These are phyloP conservation scores for Cercospora zeina DNA, from an alignment of 2,329 filamentous ascomycete species.

Conservation along the genomic window DNA sequence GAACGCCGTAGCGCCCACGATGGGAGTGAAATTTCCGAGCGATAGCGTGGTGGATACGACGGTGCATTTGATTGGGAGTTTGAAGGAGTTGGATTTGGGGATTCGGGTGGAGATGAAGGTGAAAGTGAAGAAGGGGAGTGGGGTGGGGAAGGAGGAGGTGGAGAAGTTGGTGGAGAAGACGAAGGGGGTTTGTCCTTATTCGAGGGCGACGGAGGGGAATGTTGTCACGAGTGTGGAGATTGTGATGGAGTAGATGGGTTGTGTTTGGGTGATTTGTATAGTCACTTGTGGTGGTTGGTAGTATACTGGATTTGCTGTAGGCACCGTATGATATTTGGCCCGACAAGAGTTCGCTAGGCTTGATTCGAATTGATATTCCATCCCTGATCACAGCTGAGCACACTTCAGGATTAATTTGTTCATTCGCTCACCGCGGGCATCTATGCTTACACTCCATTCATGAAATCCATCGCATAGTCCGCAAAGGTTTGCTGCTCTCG, in stretches of 20 bases:
- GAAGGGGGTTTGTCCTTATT: slow-evolving; percentile 42
- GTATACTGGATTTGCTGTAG: too few relatives aligned
- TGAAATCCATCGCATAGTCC: slow-evolving; percentile 26
- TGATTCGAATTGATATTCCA: too few relatives aligned
- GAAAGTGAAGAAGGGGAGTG: slow-evolving; percentile 35
- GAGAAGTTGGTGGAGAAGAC: slow-evolving; percentile 43
- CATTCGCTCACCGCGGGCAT: not conserved
- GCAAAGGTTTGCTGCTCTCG: slow-evolving; percentile 23
- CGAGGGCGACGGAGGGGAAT: slow-evolving; percentile 41
- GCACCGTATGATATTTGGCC: too few relatives aligned
- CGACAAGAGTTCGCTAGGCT: too few relatives aligned
- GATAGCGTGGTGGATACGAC: slow-evolving; percentile 46
- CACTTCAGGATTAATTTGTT: not conserved
- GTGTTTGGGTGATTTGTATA: too few relatives aligned
- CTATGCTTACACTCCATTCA: slow-evolving; percentile 9
- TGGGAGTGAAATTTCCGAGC: slow-evolving; percentile 49
- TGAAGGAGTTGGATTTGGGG: slow-evolving; percentile 50
- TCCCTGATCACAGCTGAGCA: too few relatives aligned
- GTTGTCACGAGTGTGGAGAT: slow-evolving; percentile 33
- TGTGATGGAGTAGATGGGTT: slow-evolving; percentile 15
- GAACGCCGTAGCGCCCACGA: slow-evolving; percentile 46
- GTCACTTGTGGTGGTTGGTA: too few relatives aligned
- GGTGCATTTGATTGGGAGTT: slow-evolving; percentile 49
- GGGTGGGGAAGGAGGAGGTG: slow-evolving; percentile 36
- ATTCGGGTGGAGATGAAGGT: slow-evolving; percentile 49